Evolutionary conservation across 768 basidiomycete species (phyloP).

Genomic region (Russula vinacea): DNA sequence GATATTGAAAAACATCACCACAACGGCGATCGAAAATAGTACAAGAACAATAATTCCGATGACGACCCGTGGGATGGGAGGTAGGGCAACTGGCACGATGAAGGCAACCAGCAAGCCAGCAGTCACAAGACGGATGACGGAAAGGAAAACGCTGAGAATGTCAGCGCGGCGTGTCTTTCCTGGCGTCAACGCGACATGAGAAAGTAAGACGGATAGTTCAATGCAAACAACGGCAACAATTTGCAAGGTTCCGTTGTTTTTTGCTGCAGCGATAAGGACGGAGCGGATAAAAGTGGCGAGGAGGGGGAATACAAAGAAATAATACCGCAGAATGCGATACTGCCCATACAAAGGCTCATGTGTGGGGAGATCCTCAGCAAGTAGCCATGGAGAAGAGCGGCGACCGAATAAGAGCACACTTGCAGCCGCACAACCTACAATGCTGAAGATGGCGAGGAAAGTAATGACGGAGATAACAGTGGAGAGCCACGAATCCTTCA

Average conservation of each 20-base stretch:
- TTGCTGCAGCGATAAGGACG: slow-evolving; percentile 65
- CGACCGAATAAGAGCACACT: slow-evolving; percentile 48
- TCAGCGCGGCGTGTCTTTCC: slow-evolving; percentile 67
- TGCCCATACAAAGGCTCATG: slow-evolving; percentile 62
- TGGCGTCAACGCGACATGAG: slow-evolving; percentile 56
- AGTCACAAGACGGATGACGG: slow-evolving; percentile 63
- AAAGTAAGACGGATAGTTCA: slow-evolving; percentile 58
- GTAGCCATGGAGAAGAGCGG: slow-evolving; percentile 40
- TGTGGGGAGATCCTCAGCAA: slow-evolving; percentile 42
- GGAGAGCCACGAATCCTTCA: slow-evolving; percentile 84
- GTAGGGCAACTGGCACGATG: slow-evolving; percentile 57
- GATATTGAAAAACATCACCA: slow-evolving; percentile 68
- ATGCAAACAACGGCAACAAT: slow-evolving; percentile 62
- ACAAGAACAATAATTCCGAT: slow-evolving; percentile 75
- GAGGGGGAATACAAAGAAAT: slow-evolving; percentile 59
- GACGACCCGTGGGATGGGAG: slow-evolving; percentile 75
- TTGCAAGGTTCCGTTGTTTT: slow-evolving; percentile 61
- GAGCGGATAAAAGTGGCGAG: slow-evolving; percentile 62
- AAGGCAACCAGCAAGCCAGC: slow-evolving; percentile 77
- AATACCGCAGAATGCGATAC: slow-evolving; percentile 64
- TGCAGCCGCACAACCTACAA: slow-evolving; percentile 50
- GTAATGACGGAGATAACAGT: slow-evolving; percentile 72
- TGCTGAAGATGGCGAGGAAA: slow-evolving; percentile 50
- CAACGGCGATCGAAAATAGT: slow-evolving; percentile 64
- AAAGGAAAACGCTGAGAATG: slow-evolving; percentile 63